These are phyloP conservation scores for Rhynchospora pubera DNA, from an alignment of 176 grass and related monocot genomes.

Conservation along the genomic window DNA sequence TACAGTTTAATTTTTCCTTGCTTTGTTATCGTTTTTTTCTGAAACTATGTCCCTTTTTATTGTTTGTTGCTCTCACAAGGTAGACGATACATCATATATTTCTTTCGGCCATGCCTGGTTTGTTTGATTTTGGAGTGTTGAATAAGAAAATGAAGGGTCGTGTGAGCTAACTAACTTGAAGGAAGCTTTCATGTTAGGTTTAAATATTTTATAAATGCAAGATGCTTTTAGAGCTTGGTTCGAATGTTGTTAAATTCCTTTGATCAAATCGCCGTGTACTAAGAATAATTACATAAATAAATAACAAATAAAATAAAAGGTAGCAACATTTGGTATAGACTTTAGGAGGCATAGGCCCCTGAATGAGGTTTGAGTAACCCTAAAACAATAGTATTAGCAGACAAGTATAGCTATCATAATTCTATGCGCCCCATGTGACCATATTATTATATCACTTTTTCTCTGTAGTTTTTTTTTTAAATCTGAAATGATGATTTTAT, in stretches of 20 bases:
- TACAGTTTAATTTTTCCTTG: neutral
- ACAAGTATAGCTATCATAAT: conserved; percentile 20
- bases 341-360: conserved; percentile 21
- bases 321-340: conserved; percentile 12
- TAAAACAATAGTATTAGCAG: conserved; percentile 23
- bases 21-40: neutral
- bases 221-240: neutral
- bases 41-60: neutral
- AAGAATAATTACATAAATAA: neutral
- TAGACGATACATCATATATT: neutral
- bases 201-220: neutral
- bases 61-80: neutral
- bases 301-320: neutral
- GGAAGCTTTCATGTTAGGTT: conserved; percentile 9
- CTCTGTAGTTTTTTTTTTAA: neutral
- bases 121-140: conserved; percentile 2
- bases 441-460: conserved; percentile 16
- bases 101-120: conserved; percentile 7
- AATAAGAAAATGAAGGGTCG: neutral
- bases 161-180: conserved; percentile 6
- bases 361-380: conserved; percentile 20
- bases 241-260: neutral
- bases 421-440: conserved; percentile 18
- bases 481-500: conserved; percentile 18
- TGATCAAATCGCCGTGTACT: neutral